Conservation (phyloP, 805 yeast species). For the Cyberlindnera bimundalis region DNA sequence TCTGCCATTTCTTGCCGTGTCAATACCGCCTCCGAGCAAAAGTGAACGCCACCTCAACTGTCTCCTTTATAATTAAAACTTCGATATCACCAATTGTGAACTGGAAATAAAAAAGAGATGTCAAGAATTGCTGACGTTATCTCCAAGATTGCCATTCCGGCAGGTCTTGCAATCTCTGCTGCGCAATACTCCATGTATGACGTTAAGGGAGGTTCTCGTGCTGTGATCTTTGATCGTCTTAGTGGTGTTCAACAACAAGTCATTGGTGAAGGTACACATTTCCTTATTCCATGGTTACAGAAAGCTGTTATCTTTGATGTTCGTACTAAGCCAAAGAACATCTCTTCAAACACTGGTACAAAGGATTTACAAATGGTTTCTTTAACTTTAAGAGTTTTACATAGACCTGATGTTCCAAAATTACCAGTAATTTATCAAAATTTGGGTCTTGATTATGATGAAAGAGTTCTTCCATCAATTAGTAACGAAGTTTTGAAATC, state of each 20-base stretch:
- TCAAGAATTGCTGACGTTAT: conserved; percentile 39
- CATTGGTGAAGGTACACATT: conserved; percentile 96
- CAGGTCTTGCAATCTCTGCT: conserved; percentile 64
- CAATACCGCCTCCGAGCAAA: background rate
- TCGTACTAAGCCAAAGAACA: conserved; percentile 91
- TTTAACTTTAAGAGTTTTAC: conserved; percentile 86
- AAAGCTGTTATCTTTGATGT: conserved; percentile 88
- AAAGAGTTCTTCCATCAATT: conserved; percentile 87
- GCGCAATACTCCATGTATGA: conserved; percentile 87
- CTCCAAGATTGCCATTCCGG: conserved; percentile 61
- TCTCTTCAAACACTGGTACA: conserved; percentile 93
- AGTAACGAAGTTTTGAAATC: conserved; percentile 89
- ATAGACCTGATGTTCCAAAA: conserved; percentile 83
- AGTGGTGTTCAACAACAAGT: conserved; percentile 86
- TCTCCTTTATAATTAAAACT: too few species aligned
- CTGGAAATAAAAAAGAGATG: conserved; percentile 25
- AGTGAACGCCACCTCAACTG: background rate
- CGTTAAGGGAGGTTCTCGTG: conserved; percentile 94
- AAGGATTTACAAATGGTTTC: conserved; percentile 96
- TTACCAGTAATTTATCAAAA: conserved; percentile 87
- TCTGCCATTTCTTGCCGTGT: background rate
- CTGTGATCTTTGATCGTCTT: conserved; percentile 90
- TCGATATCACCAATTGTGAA: background rate
- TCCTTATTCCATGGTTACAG: conserved; percentile 93
- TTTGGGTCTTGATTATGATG: conserved; percentile 92